phyloP scores from a whole-genome alignment of 495 filamentous ascomycete species.

The Lepraria neglecta region DNA sequence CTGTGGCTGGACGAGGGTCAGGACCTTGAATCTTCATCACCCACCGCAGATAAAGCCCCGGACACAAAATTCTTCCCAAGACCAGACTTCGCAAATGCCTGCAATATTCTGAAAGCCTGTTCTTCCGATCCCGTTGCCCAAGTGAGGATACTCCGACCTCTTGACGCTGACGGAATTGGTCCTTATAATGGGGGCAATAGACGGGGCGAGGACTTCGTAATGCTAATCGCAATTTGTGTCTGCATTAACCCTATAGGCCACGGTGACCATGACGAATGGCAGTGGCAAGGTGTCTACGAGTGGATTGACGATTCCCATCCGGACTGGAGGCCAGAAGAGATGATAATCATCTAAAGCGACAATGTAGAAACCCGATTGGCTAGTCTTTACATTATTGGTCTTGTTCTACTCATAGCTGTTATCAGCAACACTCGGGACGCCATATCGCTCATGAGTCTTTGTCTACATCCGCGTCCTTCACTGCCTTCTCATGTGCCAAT shows the following conservation, averaged over 20 bases:
- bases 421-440: no score
- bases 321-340: conserved; percentile 13
- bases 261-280: conserved; percentile 9
- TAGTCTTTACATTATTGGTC: no score
- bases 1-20: neutral
- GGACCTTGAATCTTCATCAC: neutral
- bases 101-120: conserved; percentile 7
- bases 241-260: neutral
- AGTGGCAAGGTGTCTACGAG: conserved; percentile 22
- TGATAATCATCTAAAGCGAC: conserved; percentile 15
- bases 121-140: conserved; percentile 12
- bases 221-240: conserved; percentile 17
- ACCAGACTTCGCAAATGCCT: conserved; percentile 18
- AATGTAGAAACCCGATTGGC: neutral
- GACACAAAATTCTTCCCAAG: conserved; percentile 7
- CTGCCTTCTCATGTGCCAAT: neutral
- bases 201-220: conserved; percentile 12
- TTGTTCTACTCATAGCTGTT: no score
- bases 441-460: neutral
- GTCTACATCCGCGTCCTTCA: neutral
- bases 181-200: conserved; percentile 9
- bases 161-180: conserved; percentile 1
- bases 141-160: conserved; percentile 14
- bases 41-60: neutral
- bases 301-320: conserved; percentile 21